These are phyloP conservation scores for Naganishia onofrii DNA, from an alignment of 768 basidiomycete species.

Conservation along the genomic window DNA sequence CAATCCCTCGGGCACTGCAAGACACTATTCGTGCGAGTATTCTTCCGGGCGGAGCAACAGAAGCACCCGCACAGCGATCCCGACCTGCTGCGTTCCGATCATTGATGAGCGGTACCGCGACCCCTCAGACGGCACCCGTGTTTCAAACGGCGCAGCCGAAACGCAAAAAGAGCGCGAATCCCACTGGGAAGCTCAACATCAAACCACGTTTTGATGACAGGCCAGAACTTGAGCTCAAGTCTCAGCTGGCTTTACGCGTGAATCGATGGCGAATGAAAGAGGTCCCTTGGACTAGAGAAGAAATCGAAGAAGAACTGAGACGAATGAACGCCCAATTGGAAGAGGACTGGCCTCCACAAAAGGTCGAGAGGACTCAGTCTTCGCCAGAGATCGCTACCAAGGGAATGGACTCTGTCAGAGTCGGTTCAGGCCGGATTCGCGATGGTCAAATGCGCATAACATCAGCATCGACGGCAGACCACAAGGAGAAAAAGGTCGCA, in stretches of 20 bases:
- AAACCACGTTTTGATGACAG: slow-evolving; percentile 28
- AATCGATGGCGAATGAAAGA: slow-evolving; percentile 27
- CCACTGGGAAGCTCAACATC: slow-evolving; percentile 24
- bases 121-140: slow-evolving; percentile 9
- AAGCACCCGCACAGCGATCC: not conserved
- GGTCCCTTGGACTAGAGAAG: slow-evolving; percentile 13
- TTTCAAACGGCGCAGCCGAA: slow-evolving; percentile 14
- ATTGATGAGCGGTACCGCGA: slow-evolving; percentile 4
- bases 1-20: slow-evolving; percentile 5
- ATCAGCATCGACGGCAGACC: slow-evolving; percentile 1
- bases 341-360: not conserved
- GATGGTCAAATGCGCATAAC: slow-evolving; percentile 10
- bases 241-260: slow-evolving; percentile 25
- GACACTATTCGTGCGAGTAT: slow-evolving; percentile 12
- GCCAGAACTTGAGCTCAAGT: slow-evolving; percentile 32
- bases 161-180: not conserved
- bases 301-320: slow-evolving; percentile 15
- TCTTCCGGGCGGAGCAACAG: not conserved
- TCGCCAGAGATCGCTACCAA: slow-evolving; percentile 13
- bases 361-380: slow-evolving; percentile 11
- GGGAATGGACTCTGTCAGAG: not conserved
- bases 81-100: slow-evolving; percentile 8
- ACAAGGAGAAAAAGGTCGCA: not conserved
- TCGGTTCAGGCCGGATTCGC: slow-evolving; percentile 2
- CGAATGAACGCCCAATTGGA: slow-evolving; percentile 6